Percentiles rank a stretch among this genome's conserved stretches.
These are phyloP conservation scores for Blastobotrys aristatus DNA, from an alignment of 1,139 yeast species.

Conservation along the genomic window DNA sequence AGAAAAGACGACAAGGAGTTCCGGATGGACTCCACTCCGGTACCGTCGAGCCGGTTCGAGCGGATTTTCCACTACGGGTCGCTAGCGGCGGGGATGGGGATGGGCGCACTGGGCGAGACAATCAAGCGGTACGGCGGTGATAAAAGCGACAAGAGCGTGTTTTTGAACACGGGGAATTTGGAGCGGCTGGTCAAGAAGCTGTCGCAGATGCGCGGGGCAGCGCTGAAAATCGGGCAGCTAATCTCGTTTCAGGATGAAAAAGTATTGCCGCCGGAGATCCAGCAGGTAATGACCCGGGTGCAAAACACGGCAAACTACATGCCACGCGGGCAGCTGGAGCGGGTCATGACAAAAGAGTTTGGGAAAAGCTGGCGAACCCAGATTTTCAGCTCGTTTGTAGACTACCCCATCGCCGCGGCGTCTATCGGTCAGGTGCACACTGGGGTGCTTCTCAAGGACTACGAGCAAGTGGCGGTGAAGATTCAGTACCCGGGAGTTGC, in stretches of 20 bases:
- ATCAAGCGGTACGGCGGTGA: conserved; percentile 57
- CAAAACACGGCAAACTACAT: conserved; percentile 95
- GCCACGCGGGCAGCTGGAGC: conserved; percentile 88
- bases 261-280: conserved; percentile 79
- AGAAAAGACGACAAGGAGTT: conserved; percentile 29
- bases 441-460: conserved; percentile 55
- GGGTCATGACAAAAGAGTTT: conserved; percentile 65
- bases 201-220: conserved; percentile 97
- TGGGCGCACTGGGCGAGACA: conserved; percentile 79
- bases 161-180: conserved; percentile 76
- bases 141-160: conserved; percentile 46
- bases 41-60: conserved; percentile 81
- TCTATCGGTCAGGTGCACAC: conserved; percentile 95
- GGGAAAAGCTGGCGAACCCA: conserved; percentile 75
- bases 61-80: conserved; percentile 90
- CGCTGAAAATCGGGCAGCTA: conserved; percentile 92
- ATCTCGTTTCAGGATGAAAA: conserved; percentile 84
- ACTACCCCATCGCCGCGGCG: conserved; percentile 94
- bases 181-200: conserved; percentile 84
- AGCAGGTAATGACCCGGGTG: conserved; percentile 70
- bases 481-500: conserved; percentile 99
- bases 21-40: conserved; percentile 57
- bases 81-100: conserved; percentile 85
- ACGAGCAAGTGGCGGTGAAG: conserved; percentile 84
- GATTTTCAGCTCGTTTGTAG: conserved; percentile 68